Base-by-base conservation (phyloP, 2,329 filamentous ascomycete species). In the Dactylellina sp. region DNA sequence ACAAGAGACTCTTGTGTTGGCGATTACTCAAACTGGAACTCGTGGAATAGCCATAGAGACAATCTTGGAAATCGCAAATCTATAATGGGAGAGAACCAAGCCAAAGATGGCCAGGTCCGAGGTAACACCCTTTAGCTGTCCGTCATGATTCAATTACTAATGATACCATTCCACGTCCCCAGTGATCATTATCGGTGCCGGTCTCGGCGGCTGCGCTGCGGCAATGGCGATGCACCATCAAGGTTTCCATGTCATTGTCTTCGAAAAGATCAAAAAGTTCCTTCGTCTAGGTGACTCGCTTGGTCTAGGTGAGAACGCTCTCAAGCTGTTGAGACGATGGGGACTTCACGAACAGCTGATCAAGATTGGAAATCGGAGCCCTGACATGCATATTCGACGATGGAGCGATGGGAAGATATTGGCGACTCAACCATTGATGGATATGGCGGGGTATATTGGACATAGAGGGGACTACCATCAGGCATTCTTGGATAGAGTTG, bases 121-220 rank as follows among this genome's bases (percentile, higher is more conserved):
- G 63, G 63, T 68, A 68, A 16, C 2, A 16, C 16, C 22, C n/a
- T 20, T 25, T 16, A 42, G 16, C 16, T 39, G 4, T 28, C 22
- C 24, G 12, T 14, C 20, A 4, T n/a, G 25, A 28, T 14, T 20
- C 37, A 46, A 14, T 7, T 2, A 22, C 28, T 56, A 9, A 20
- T 22, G 9, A 32, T 39, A 12, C 4, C 12, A 7, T 22, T 6
- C n/a, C 16, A 6, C 7, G 37, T 39, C 14, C 18, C 3, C 76
- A 84, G 84, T 83, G 35, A 83, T 85, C 25, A 80, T 85, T 20
- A 82, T 85, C n/a, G 84, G 84, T 16, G 84, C 83, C 16, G 84
- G 84, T 9, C 81, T 85, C 0, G 84, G 84, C 6, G 84, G 84
- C 11, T 84, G 83, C 75, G 83, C 83, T 0, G 81, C 82, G 3